Conservation (phyloP, 2,329 filamentous ascomycete genomes). For the Colletotrichum sidae region DNA sequence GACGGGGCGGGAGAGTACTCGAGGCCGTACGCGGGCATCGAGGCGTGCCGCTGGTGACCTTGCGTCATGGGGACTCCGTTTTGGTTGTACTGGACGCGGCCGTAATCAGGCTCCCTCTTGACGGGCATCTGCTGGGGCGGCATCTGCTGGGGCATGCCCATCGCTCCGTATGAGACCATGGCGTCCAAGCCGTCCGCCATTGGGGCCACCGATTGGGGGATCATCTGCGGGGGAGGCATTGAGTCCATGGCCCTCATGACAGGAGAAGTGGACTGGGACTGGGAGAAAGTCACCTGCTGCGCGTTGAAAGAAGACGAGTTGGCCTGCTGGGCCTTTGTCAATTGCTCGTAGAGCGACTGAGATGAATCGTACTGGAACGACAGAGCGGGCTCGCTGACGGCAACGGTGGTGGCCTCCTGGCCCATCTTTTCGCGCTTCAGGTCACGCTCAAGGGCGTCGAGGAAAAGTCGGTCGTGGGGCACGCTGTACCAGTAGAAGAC, state of each 20-base stretch:
- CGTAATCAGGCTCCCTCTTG: constrained; percentile 90
- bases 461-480: constrained; percentile 95
- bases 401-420: constrained; percentile 96
- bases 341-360: constrained; percentile 98
- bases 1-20: constrained; percentile 98
- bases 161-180: constrained; percentile 76
- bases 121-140: constrained; percentile 68
- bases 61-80: constrained; percentile 88
- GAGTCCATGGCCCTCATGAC: constrained; percentile 91
- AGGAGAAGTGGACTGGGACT: constrained; percentile 87
- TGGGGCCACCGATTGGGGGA: constrained; percentile 68
- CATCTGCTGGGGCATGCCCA: constrained; percentile 54
- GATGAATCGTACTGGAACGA: constrained; percentile 99
- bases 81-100: constrained; percentile 88
- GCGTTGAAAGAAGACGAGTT: constrained; percentile 97
- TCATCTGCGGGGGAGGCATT: constrained; percentile 92
- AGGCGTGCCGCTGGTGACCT: constrained; percentile 91
- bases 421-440: constrained; percentile 99
- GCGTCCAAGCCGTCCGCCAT: constrained; percentile 75
- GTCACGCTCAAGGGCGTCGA: constrained; percentile 96
- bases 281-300: constrained; percentile 74
- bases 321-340: constrained; percentile 98
- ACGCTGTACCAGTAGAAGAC: constrained; percentile 99
- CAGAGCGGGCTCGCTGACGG: constrained; percentile 94
- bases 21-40: constrained; percentile 95